phyloP scores from a whole-genome alignment of 345 rosid species.

The Bruguiera gymnorhiza region DNA sequence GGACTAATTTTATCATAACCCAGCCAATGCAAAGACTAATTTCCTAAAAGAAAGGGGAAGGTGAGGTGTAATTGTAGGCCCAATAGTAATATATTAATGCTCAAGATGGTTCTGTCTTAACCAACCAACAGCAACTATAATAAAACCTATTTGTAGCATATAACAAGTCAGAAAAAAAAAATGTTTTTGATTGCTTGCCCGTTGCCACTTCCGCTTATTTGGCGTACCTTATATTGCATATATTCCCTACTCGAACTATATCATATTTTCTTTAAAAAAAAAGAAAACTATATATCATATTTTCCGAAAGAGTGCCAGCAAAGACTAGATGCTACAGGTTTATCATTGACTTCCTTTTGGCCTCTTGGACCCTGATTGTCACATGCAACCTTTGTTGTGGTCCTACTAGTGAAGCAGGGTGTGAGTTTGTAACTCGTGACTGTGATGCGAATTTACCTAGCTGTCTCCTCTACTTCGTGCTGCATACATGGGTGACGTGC shows the following conservation, averaged over 20 bases:
- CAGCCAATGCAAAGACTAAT: neutral
- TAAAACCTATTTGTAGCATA: neutral
- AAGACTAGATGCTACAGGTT: neutral
- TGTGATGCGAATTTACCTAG: neutral
- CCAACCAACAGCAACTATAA: neutral
- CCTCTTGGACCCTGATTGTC: conserved; percentile 3
- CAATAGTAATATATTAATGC: neutral
- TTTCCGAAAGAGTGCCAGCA: conserved; percentile 6
- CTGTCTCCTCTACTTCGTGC: neutral
- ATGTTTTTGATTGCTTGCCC: neutral
- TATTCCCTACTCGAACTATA: too few species aligned
- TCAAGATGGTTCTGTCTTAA: conserved; percentile 1
- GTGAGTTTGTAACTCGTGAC: neutral
- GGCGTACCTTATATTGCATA: too few species aligned
- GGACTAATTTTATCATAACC: neutral
- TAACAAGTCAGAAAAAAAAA: neutral
- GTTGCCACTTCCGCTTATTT: too few species aligned
- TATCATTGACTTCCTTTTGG: neutral
- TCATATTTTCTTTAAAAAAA: neutral
- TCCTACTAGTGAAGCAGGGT: neutral
- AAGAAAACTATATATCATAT: too few species aligned
- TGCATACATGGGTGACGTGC: conserved; percentile 12
- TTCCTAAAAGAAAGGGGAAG: neutral
- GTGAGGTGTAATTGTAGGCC: conserved; percentile 5
- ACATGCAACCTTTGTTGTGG: conserved; percentile 17